A percentile compares a stretch with the other conserved stretches of the same genome.
These are phyloP conservation scores for Francoa sonchifolia DNA, from an alignment of 441 rosid species.

Conservation along the genomic window DNA sequence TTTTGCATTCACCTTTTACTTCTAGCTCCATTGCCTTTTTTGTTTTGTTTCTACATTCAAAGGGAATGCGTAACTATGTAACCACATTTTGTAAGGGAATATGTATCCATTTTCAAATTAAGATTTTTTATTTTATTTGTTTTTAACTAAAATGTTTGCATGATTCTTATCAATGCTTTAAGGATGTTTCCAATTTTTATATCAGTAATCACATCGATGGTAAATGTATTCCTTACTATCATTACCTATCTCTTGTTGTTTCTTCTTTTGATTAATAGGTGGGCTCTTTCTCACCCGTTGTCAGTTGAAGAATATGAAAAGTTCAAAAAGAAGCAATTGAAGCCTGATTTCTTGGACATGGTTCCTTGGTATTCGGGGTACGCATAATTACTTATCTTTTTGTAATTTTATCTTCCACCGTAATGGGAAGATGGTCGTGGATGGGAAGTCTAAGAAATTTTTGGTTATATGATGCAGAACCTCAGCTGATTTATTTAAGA, in stretches of 20 bases:
- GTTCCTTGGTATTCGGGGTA: slow-evolving; percentile 99
- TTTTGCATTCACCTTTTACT: background rate
- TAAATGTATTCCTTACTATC: too few relatives aligned
- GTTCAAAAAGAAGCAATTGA: slow-evolving; percentile 71
- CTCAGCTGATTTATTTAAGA: slow-evolving; percentile 97
- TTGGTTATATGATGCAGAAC: slow-evolving; percentile 54
- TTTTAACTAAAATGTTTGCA: too few relatives aligned
- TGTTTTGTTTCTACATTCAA: too few relatives aligned
- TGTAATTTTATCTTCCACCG: background rate
- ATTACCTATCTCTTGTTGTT: slow-evolving; percentile 7
- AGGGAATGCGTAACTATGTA: too few relatives aligned
- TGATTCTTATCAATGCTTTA: too few relatives aligned
- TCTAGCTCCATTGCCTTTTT: too few relatives aligned
- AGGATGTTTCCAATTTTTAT: too few relatives aligned
- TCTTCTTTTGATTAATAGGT: slow-evolving; percentile 35
- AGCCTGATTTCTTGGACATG: slow-evolving; percentile 95
- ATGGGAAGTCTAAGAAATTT: slow-evolving; percentile 2
- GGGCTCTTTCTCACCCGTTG: slow-evolving; percentile 96
- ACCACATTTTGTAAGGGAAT: too few relatives aligned
- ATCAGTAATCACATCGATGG: too few relatives aligned
- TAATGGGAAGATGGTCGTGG: background rate
- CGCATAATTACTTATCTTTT: slow-evolving; percentile 5
- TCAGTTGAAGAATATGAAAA: slow-evolving; percentile 74
- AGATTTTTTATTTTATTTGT: too few relatives aligned
- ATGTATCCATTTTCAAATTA: too few relatives aligned